Base-by-base conservation (phyloP, 2,329 filamentous ascomycete species). In the Pyrenochaeta sp. region DNA sequence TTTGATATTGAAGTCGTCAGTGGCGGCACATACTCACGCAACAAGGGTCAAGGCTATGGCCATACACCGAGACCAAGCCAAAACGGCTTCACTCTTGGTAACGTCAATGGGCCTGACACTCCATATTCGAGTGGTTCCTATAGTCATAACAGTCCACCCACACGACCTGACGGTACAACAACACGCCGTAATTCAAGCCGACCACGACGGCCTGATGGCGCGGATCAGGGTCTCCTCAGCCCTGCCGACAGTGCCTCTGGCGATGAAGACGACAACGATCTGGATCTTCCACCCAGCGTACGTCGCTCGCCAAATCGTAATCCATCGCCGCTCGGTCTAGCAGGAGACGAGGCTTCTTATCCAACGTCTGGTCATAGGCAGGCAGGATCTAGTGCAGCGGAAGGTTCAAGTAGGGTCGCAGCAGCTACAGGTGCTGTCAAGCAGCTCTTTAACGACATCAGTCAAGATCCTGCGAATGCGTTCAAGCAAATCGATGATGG, bases 401-500 rank as follows among this genome's bases (percentile, higher is more conserved):
- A 55, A 23, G 58, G 63, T 17, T 55, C 55, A 24, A 65, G 50
- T 41, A 55, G 68, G 51, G 53, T 74, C n/a, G 60, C 90, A n/a
- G 89, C 84, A 19, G 89, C 89, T 8, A 82, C 85, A 14, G 88
- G 85, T 20, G 88, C 91, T 0, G 84, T 96, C 45, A 85, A 86
- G 43, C 88, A 93, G 65, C 77, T 99, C 7, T 85, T 96, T 57
- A 89, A 82, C 18, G 84, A 85, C 1, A 81, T 88, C 11, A 82
- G 88, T 1, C 90, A 96, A 36, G 94, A 99, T 68, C 91, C 95
- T 30, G 88, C 89, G 7, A 90, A 88, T 31, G 84, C 95, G 74
- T 96, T 99, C 72, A 86, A 86, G 57, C 92, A 96, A 73, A 77
- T 99, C 48, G 94, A 99, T 69, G 94, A 99, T 72, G 90, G 92